Evolutionary conservation across 2,329 filamentous ascomycete genomes (phyloP).

Genomic region (Colletotrichum musae): DNA sequence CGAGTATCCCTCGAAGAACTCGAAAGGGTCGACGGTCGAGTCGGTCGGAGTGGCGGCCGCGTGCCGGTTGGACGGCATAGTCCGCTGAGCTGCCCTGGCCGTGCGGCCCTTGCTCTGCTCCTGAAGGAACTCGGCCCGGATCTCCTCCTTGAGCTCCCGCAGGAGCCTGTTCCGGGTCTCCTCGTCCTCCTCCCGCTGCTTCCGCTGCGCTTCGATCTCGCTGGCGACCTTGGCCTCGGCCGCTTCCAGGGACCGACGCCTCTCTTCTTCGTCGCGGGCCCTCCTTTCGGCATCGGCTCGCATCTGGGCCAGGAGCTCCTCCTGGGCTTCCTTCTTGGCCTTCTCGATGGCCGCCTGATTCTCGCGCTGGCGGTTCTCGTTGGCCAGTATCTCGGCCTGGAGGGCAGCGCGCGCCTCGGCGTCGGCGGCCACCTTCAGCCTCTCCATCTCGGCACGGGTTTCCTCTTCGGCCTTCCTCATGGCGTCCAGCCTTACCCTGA

Average conservation of each 20-base stretch:
- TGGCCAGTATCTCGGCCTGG: constrained; percentile 28
- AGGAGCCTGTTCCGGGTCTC: neutral
- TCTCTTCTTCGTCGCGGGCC: neutral
- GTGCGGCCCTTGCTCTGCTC: neutral
- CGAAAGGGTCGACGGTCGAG: neutral
- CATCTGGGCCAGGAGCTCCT: neutral
- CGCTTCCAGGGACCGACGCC: neutral
- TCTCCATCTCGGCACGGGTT: constrained; percentile 53
- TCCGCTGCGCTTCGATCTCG: neutral
- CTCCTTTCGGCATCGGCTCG: neutral
- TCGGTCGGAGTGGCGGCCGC: neutral
- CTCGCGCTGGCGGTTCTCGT: neutral
- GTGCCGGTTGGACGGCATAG: neutral
- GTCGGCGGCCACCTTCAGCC: constrained; percentile 51
- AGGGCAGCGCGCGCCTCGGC: constrained; percentile 46
- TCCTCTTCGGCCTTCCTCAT: constrained; percentile 21
- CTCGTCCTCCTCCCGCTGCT: neutral
- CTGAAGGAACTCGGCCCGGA: neutral
- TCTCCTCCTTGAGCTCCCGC: constrained; percentile 3
- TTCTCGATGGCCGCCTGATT: neutral
- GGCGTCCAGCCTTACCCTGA: neutral
- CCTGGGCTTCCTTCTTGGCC: neutral
- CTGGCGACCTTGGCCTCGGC: neutral
- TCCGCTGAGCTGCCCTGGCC: neutral
- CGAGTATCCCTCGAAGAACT: constrained; percentile 3